These are phyloP conservation scores for Leptographium flavum DNA, from an alignment of 2,329 filamentous ascomycete genomes.

Conservation along the genomic window DNA sequence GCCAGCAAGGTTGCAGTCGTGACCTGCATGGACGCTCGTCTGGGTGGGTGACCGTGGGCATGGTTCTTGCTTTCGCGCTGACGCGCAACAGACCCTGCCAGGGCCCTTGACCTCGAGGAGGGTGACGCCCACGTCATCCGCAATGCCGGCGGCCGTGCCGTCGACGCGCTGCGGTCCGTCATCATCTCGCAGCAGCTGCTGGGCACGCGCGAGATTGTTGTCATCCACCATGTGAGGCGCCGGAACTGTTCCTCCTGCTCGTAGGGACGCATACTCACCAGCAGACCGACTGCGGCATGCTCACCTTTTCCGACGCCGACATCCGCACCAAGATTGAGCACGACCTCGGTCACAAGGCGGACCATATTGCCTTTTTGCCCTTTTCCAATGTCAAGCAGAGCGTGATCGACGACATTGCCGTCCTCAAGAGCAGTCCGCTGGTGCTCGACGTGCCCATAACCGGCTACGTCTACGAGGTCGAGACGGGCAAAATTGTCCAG, in stretches of 20 bases:
- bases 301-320: conserved; percentile 47
- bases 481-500: conserved; percentile 6
- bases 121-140: conserved; percentile 71
- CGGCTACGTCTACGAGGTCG: conserved; percentile 44
- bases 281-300: conserved; percentile 55
- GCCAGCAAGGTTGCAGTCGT: conserved; percentile 24
- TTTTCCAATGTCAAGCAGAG: conserved; percentile 50
- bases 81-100: conserved; percentile 39
- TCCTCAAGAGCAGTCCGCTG: conserved; percentile 45
- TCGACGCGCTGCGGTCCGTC: conserved; percentile 61
- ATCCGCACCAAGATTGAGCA: conserved; percentile 38
- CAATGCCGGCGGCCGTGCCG: conserved; percentile 54
- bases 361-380: conserved; percentile 43
- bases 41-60: conserved; percentile 14
- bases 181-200: conserved; percentile 70
- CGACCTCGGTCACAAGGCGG: conserved; percentile 39
- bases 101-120: conserved; percentile 56
- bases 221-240: conserved; percentile 46
- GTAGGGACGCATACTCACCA: not conserved
- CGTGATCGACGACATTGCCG: conserved; percentile 50
- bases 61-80: not conserved
- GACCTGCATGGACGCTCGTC: conserved; percentile 72
- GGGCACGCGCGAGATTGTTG: conserved; percentile 60
- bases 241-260: not conserved
- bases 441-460: conserved; percentile 48